These are phyloP conservation scores for Lactarius hengduanensis DNA, from an alignment of 768 basidiomycete species.

Conservation along the genomic window DNA sequence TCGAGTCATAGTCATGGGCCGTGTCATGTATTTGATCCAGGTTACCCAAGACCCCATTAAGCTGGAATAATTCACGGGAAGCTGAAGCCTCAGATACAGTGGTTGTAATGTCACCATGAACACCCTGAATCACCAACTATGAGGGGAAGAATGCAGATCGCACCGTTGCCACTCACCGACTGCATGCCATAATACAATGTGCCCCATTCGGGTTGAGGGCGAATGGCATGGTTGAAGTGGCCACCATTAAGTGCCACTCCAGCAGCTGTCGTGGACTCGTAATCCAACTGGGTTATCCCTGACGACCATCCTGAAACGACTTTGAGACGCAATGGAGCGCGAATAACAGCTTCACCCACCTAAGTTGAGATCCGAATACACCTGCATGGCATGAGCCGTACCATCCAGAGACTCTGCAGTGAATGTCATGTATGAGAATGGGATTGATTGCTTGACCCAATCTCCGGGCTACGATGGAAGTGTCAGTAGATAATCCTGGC, in stretches of 20 bases:
- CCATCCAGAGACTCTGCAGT: constrained; percentile 36
- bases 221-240: no score
- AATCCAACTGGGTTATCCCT: no score
- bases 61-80: no score
- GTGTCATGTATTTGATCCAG: no score
- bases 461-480: constrained; percentile 35
- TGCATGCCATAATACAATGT: constrained; percentile 23
- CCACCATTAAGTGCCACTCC: no score
- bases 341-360: constrained; percentile 30
- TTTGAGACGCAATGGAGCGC: neutral
- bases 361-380: constrained; percentile 42
- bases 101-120: no score
- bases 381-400: constrained; percentile 36
- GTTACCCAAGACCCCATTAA: no score
- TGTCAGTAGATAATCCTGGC: neutral
- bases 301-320: neutral
- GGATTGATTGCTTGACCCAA: constrained; percentile 40
- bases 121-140: neutral
- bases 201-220: neutral
- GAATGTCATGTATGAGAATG: constrained; percentile 42
- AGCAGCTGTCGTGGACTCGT: no score
- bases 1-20: no score
- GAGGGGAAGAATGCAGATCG: neutral
- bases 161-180: constrained; percentile 11
- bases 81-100: no score